Conservation (phyloP, 352 stramenopile species). For the Phytophthora palmivora region DNA sequence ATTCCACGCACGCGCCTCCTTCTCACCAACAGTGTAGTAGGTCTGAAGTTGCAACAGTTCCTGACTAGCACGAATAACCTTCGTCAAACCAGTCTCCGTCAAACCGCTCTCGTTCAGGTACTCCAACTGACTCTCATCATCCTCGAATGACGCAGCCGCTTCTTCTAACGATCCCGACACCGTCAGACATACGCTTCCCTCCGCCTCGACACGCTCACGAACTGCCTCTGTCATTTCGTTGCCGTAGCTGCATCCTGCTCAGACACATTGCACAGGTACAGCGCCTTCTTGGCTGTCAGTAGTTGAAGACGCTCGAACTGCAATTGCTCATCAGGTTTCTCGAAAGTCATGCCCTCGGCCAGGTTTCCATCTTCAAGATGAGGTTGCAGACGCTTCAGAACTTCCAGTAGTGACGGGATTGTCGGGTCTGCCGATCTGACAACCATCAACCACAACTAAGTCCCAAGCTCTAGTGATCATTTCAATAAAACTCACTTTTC, state of each 20-base stretch:
- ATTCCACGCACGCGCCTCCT: conserved; percentile 87
- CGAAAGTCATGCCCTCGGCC: conserved; percentile 55
- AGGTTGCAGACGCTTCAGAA: conserved; percentile 65
- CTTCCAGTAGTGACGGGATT: conserved; percentile 55
- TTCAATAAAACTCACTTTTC: conserved; percentile 56
- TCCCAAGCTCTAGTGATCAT: no score
- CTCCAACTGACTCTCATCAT: conserved; percentile 93
- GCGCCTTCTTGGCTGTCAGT: conserved; percentile 94
- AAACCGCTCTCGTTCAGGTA: conserved; percentile 92
- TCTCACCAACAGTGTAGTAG: conserved; percentile 96
- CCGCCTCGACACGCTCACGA: conserved; percentile 64
- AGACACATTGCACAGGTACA: conserved; percentile 98
- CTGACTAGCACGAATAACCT: conserved; percentile 92
- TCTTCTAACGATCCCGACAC: conserved; percentile 85
- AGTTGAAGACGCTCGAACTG: conserved; percentile 86
- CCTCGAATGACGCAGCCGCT: conserved; percentile 80
- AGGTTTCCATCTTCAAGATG: conserved; percentile 90
- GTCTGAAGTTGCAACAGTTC: conserved; percentile 95
- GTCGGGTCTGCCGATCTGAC: conserved; percentile 63
- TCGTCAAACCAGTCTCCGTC: conserved; percentile 77
- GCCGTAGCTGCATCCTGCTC: conserved; percentile 92
- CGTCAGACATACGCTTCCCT: conserved; percentile 74
- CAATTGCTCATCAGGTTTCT: conserved; percentile 88
- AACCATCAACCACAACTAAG: conserved; percentile 12
- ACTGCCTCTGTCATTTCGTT: conserved; percentile 94